Conservation (phyloP, 108 stramenopile species). For the Mayamaea pseudoterrestris region DNA sequence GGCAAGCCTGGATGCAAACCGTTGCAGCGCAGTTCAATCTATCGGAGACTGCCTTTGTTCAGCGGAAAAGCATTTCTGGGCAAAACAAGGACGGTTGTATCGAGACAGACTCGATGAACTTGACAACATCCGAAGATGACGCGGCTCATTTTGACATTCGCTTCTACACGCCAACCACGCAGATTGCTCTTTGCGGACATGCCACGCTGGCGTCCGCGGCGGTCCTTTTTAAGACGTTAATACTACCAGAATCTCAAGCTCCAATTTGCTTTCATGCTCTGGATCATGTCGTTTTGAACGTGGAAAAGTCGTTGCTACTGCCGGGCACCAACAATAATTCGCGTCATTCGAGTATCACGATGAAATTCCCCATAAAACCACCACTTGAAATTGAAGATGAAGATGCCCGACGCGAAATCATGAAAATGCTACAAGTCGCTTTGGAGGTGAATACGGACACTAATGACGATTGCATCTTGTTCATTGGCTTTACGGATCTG, state of each 20-base stretch:
- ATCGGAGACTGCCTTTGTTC: slow-evolving; percentile 89
- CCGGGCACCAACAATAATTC: no score
- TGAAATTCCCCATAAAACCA: slow-evolving; percentile 39
- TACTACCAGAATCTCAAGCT: slow-evolving; percentile 4
- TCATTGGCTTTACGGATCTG: slow-evolving; percentile 49
- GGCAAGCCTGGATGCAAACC: slow-evolving; percentile 70
- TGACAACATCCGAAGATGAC: slow-evolving; percentile 3
- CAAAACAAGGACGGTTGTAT: no score
- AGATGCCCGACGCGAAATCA: slow-evolving; percentile 19
- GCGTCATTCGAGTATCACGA: slow-evolving; percentile 15
- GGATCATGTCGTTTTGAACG: slow-evolving; percentile 9
- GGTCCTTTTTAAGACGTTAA: slow-evolving; percentile 28
- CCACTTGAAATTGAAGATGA: slow-evolving; percentile 14
- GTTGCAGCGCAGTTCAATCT: slow-evolving; percentile 92
- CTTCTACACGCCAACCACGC: slow-evolving; percentile 54
- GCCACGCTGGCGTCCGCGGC: slow-evolving; percentile 65
- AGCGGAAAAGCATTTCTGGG: slow-evolving; percentile 18
- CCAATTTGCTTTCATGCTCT: slow-evolving; percentile 45
- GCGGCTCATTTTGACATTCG: slow-evolving; percentile 50
- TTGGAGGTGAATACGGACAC: slow-evolving; percentile 29
- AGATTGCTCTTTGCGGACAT: slow-evolving; percentile 92
- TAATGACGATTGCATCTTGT: slow-evolving; percentile 17
- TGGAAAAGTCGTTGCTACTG: background rate
- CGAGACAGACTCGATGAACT: background rate
- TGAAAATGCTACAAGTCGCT: slow-evolving; percentile 46